A percentile compares a stretch with the other conserved stretches of the same genome.
Evolutionary conservation across 2,329 filamentous ascomycete genomes (phyloP).

Genomic region (Ophiostoma sp.): DNA sequence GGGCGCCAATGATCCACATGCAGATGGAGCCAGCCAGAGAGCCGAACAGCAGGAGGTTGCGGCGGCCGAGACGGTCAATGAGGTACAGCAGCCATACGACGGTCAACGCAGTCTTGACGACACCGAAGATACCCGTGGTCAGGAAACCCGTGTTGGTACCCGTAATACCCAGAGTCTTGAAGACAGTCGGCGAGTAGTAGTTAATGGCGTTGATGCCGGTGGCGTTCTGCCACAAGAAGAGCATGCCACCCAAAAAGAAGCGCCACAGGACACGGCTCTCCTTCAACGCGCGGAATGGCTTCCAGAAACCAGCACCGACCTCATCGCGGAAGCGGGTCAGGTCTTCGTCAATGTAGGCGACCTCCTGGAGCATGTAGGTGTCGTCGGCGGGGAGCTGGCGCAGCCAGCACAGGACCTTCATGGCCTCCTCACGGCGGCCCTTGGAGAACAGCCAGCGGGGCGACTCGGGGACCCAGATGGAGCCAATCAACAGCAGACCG

Average conservation of each 20-base stretch:
- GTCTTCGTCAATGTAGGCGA: constrained; percentile 68
- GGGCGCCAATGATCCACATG: constrained; percentile 65
- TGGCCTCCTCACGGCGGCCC: constrained; percentile 28
- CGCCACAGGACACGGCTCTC: constrained; percentile 64
- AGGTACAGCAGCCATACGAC: constrained; percentile 69
- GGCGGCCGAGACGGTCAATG: constrained; percentile 59
- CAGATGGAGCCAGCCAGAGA: constrained; percentile 52
- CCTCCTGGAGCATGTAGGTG: constrained; percentile 71
- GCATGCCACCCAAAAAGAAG: constrained; percentile 69
- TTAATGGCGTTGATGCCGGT: constrained; percentile 77
- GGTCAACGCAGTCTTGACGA: constrained; percentile 70
- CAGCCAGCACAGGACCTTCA: constrained; percentile 56
- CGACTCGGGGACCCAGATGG: constrained; percentile 48
- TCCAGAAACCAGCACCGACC: constrained; percentile 73
- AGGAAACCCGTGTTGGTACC: constrained; percentile 49
- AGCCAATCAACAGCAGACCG: constrained; percentile 60
- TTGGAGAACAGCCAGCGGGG: constrained; percentile 35
- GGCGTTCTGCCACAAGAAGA: constrained; percentile 80
- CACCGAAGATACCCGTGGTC: constrained; percentile 74
- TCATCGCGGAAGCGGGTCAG: constrained; percentile 63
- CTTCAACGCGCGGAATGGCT: constrained; percentile 62
- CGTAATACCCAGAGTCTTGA: constrained; percentile 53
- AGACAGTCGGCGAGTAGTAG: constrained; percentile 71
- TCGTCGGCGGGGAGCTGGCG: constrained; percentile 57
- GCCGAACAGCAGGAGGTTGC: constrained; percentile 65